Evolutionary conservation across 257 asterid species (phyloP).

Genomic region (Plantago elongata): DNA sequence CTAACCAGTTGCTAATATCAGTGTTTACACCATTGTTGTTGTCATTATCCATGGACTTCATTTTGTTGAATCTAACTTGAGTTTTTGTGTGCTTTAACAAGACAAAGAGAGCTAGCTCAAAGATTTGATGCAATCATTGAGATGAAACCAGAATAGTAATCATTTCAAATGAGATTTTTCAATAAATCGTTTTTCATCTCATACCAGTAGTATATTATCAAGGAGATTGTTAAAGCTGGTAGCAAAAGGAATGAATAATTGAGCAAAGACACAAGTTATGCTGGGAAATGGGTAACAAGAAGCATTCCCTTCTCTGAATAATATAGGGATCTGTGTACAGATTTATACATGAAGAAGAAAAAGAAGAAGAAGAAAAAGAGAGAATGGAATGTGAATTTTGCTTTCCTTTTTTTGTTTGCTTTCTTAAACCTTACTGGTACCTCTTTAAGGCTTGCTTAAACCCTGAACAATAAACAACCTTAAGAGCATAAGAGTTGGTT

Average conservation of each 20-base stretch:
- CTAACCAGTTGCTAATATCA: constrained; percentile 50
- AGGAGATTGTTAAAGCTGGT: constrained; percentile 24
- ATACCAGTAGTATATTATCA: neutral
- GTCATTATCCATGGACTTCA: constrained; percentile 49
- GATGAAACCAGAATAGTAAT: constrained; percentile 33
- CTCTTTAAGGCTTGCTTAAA: neutral
- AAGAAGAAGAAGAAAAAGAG: constrained; percentile 6
- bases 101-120: neutral
- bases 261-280: constrained; percentile 44
- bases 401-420: neutral
- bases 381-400: neutral
- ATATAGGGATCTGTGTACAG: constrained; percentile 82
- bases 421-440: neutral
- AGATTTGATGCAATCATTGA: constrained; percentile 47
- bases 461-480: neutral
- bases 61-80: constrained; percentile 15
- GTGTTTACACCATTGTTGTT: constrained; percentile 13
- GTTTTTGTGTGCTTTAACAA: neutral
- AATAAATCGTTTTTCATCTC: too few relatives aligned
- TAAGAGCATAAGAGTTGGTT: neutral
- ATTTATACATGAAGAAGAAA: constrained; percentile 12
- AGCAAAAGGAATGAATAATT: constrained; percentile 69
- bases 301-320: constrained; percentile 32
- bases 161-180: constrained; percentile 32
- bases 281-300: constrained; percentile 51